Evolutionary conservation across 2,329 filamentous ascomycete species (phyloP), one percentile per base, ranked within the genome.

Genomic region (Diaporthe velutina): DNA sequence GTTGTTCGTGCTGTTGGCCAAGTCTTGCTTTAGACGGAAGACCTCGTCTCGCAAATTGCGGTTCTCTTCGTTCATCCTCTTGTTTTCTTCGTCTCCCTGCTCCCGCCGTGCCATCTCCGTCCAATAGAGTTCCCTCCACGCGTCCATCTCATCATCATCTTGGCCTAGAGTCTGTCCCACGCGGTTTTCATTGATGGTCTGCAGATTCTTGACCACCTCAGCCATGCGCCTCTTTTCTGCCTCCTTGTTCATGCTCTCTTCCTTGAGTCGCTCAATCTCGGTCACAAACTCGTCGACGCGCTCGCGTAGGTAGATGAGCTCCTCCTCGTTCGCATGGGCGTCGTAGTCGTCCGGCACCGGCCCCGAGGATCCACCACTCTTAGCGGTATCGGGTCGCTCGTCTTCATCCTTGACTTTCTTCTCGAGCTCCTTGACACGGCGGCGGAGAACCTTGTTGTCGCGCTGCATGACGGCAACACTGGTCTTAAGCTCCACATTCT

Each of bases 401-500:
- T 92, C 90, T 42, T 93, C 91, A 35, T 93, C 90, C 74, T 92
- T 90, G 17, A 96, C 84, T 79, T 93, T 93, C 81, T 94, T 95
- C 84, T 98, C 96, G 61, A 98, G 85, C 79, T 98, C 95, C 80
- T 96, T 94, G 74, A 98, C 89, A 78, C 94, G 93, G 76, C 93
- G 92, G 30, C 95, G 92, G 73, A 98, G 84, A 28, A 92, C 88
- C 82, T 97, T 97, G 81, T 95, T 97, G 80, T 99, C 97, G 77
- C 97, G 95, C 83, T 98, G 95, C 74, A 97, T 89, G 48, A 97
- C 94, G 4, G 96, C 92, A 58, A 98, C 90, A 76, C 94, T 95
- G 0, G 96, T 98, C 83, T 97, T 97, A 66, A 98, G 89, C 82
- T 98, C 95, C 6, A 98, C 96, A 80, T 98, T 99, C 83, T 98